phyloP scores from a whole-genome alignment of 2,329 filamentous ascomycete genomes.

The Neospermospora avenae region DNA sequence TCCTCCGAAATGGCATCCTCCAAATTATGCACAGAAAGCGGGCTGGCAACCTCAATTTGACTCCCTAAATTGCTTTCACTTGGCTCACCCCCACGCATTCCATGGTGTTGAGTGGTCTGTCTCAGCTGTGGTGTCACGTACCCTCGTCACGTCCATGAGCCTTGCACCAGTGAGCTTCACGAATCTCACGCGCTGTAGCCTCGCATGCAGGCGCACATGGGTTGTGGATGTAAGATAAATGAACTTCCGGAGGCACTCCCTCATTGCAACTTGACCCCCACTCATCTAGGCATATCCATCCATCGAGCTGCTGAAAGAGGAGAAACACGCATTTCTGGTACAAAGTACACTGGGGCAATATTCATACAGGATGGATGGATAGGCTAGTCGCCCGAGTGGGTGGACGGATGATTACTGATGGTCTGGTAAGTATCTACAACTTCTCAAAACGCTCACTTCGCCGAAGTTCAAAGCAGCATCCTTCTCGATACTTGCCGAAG shows the following conservation, averaged over 20 bases:
- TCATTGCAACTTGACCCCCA: slow-evolving; percentile 14
- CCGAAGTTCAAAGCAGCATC: neutral
- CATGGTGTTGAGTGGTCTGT: slow-evolving; percentile 13
- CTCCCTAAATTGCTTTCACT: slow-evolving; percentile 20
- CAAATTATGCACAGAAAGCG: slow-evolving; percentile 2
- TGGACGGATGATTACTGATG: slow-evolving; percentile 4
- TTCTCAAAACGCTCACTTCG: neutral
- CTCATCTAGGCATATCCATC: slow-evolving; percentile 1
- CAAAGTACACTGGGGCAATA: neutral
- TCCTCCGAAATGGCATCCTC: neutral
- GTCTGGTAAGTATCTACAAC: neutral
- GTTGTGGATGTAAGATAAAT: neutral
- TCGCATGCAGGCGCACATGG: slow-evolving; percentile 21
- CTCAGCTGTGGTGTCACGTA: slow-evolving; percentile 22
- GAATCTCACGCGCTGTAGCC: slow-evolving; percentile 21
- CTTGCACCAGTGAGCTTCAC: slow-evolving; percentile 9
- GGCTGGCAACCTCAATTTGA: slow-evolving; percentile 6
- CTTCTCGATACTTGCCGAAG: neutral
- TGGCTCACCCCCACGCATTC: slow-evolving; percentile 16
- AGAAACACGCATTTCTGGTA: neutral
- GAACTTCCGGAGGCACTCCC: neutral
- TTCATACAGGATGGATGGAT: neutral
- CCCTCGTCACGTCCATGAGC: slow-evolving; percentile 23
- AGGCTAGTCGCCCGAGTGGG: neutral
- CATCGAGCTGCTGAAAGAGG: neutral